Percentiles rank a stretch among this genome's conserved stretches.
phyloP scores from a whole-genome alignment of 1,139 yeast genomes.

The Candida pseudocylindracea region DNA sequence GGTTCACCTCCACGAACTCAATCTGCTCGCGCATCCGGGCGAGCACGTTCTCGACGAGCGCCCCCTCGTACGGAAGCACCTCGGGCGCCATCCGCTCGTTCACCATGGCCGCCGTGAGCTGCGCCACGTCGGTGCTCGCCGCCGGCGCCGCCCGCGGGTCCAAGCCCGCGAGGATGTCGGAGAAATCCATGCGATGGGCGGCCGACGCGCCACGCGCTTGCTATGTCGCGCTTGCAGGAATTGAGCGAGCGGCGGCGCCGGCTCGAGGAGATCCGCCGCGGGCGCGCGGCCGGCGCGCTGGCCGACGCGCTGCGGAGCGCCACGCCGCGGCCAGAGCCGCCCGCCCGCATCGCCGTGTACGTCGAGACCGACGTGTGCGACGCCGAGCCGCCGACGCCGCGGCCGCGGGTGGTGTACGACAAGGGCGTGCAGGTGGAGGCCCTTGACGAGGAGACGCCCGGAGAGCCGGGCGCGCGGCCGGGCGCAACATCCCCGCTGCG shows the following conservation, averaged over 20 bases:
- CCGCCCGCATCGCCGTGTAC: too few relatives aligned
- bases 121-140: constrained; percentile 8
- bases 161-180: constrained; percentile 31
- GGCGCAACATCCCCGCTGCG: too few relatives aligned
- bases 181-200: constrained; percentile 25
- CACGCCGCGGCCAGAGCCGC: too few relatives aligned
- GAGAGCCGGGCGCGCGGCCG: too few relatives aligned
- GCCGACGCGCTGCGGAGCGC: too few relatives aligned
- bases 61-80: constrained; percentile 45
- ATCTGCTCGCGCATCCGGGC: constrained; percentile 42
- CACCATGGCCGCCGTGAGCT: constrained; percentile 48
- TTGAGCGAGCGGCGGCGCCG: constrained; percentile 21
- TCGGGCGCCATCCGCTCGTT: constrained; percentile 78
- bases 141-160: constrained; percentile 5
- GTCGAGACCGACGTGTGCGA: too few relatives aligned
- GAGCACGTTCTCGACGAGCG: constrained; percentile 33
- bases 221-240: constrained; percentile 4
- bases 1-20: constrained; percentile 21
- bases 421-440: constrained; percentile 1
- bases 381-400: too few relatives aligned
- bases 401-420: neutral
- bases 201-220: too few relatives aligned
- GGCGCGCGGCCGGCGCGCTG: constrained; percentile 10
- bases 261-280: constrained; percentile 18
- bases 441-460: constrained; percentile 4